phyloP scores from a whole-genome alignment of 306 rosid genomes.

The Trifolium dubium region DNA sequence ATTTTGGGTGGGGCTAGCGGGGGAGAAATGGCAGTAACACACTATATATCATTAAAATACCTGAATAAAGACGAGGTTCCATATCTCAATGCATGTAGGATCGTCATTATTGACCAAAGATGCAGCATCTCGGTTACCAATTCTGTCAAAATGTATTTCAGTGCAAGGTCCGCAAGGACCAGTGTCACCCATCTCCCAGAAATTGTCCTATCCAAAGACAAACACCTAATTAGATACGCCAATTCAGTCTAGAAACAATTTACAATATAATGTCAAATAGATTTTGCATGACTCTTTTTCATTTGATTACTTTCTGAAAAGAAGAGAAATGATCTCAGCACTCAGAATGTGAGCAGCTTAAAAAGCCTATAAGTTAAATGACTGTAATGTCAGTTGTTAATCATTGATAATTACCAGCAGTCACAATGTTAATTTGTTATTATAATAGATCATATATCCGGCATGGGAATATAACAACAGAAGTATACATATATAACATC shows the following conservation, averaged over 20 bases:
- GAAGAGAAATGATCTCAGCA: slow-evolving; percentile 2
- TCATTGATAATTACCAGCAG: slow-evolving; percentile 17
- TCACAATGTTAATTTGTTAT: not conserved
- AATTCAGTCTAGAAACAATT: slow-evolving; percentile 7
- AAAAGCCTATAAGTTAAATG: not conserved
- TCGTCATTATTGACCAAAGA: slow-evolving; percentile 87
- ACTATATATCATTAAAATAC: slow-evolving; percentile 44
- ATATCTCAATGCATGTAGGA: slow-evolving; percentile 93
- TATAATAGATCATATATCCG: not conserved
- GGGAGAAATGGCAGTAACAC: not conserved
- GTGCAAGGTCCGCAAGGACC: slow-evolving; percentile 99
- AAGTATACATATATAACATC: not conserved
- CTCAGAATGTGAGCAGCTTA: not conserved
- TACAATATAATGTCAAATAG: not conserved
- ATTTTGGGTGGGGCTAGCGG: not conserved
- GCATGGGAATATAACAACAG: not conserved
- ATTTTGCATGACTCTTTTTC: slow-evolving; percentile 11
- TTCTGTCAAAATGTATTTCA: slow-evolving; percentile 91
- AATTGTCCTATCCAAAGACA: slow-evolving; percentile 73
- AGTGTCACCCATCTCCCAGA: slow-evolving; percentile 99
- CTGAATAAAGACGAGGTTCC: slow-evolving; percentile 98
- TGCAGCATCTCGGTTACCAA: slow-evolving; percentile 93
- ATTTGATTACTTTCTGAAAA: not conserved
- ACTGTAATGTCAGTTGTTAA: slow-evolving; percentile 11
- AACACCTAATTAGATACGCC: slow-evolving; percentile 32